Evolutionary conservation across 805 yeast genomes (phyloP), one percentile per base, ranked within the genome.

Genomic region (Millerago galiae): DNA sequence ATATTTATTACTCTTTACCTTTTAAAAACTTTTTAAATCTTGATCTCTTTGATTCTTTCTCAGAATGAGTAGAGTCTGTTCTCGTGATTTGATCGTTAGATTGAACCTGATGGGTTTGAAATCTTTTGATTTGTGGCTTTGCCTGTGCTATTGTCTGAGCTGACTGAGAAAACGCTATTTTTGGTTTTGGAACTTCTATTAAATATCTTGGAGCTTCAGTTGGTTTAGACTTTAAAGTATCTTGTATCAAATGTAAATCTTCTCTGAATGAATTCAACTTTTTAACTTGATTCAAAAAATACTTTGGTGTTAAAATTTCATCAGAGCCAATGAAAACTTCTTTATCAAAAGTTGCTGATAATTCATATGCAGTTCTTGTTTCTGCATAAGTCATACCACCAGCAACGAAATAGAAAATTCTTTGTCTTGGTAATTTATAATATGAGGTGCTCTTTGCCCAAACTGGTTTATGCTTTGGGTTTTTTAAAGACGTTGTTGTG

Each of bases 351-450:
- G 71, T 60, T 14, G 66, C 62, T 8, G 87, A 74, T 37, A 88
- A 69, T 48, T 86, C 91, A 52, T 85, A 81, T 4, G 81, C 79
- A 11, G 86, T 73, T 48, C 91, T 74, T 25, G 83, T 66, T 61
- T 93, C 99, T 2, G 90, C 75, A 50, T 82, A 77, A 0, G 98
- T 87, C 16, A 85, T 63, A 8, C 98, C 99, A 17, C 99, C 99
- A 2, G 95, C 83, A 24, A 88, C 74, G 56, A 79, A 93, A 43
- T 89, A 76, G 50, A 90, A 75, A 8, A 90, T 68, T 38, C 93
- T 68, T 56, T 87, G 96, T 50, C 79, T 68, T 37, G 70, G 67
- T 3, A 65, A 66, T 36, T 59, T 64, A 32, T 50, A 55, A 37
- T 53, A 54, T 4, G 61, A 40, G 41, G 54, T 58, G 15, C 69